Base-by-base conservation (phyloP, 768 basidiomycete species). In the Termitomyces sp. region DNA sequence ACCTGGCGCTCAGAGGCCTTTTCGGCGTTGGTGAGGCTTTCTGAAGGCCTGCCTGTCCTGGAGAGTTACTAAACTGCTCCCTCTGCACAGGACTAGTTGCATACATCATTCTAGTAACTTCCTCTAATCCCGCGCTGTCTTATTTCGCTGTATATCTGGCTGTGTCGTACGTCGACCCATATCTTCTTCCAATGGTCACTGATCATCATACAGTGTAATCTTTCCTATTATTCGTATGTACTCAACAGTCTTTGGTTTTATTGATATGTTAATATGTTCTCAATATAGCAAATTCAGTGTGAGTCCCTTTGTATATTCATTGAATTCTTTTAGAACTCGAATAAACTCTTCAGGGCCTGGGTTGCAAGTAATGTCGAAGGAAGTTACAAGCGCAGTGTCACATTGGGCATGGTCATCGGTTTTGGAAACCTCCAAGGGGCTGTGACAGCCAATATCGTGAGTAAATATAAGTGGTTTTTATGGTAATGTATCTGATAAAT, bases 81-180 rank as follows among this genome's bases (percentile, higher is more conserved):
- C 30, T 35, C 4, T 23, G 4, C 38, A 55, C 52, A 73, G 81
- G 83, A 43, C 67, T 84, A 48, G 76, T 75, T 5, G 87, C 83
- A 32, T 91, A 90, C 66, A 82, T 85, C 60, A 87, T 90, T 53
- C 74, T 91, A 56, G 80, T 88, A 20, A 72, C 72, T 46, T 88
- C 88, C 1, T 79, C 72, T 30, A 82, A 74, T 23, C 77, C 85
- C n/a, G 80, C 79, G 2, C 68, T 89, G 43, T 89, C 87, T 5
- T 90, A 90, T 68, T 88, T 89, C 63, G 87, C 87, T 4, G 82
- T 84, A 26, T 91, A 82, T 67, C 72, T 90, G 4, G 89, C 86
- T 18, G 82, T 84, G 26, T 85, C 84, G 87, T 87, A 64, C 74
- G 87, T 77, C 32, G 8, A 13, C 23, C 26, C 23, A 46, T 43